Conservation (phyloP, 2,329 filamentous ascomycete genomes). For the Pleurostoma richardsiae region DNA sequence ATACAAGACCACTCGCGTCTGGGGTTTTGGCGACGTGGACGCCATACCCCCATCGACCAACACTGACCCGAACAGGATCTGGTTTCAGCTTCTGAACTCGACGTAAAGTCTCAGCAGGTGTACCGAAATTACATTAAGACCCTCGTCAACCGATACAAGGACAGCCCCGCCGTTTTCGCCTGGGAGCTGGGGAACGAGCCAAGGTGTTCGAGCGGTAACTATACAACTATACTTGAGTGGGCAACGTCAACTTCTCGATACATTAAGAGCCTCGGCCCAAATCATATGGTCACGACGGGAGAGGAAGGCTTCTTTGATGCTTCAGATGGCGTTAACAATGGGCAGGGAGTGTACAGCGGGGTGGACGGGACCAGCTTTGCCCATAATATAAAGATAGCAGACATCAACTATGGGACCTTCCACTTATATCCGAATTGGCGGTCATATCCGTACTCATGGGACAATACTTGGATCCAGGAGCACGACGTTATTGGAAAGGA, state of each 20-base stretch:
- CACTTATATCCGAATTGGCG: slow-evolving; percentile 50
- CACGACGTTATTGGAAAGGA: too few species aligned
- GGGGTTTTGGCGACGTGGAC: slow-evolving; percentile 49
- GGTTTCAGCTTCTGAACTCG: slow-evolving; percentile 31
- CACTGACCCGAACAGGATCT: slow-evolving; percentile 34
- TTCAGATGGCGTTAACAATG: slow-evolving; percentile 31
- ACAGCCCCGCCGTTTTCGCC: slow-evolving; percentile 42
- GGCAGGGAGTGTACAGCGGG: slow-evolving; percentile 25
- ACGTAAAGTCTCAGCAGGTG: slow-evolving; percentile 47
- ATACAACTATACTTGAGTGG: slow-evolving; percentile 53
- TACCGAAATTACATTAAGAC: slow-evolving; percentile 46
- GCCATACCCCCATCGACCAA: slow-evolving; percentile 16
- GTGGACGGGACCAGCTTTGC: slow-evolving; percentile 46
- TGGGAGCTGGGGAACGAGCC: slow-evolving; percentile 53
- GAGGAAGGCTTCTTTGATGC: slow-evolving; percentile 53
- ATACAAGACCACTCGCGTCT: slow-evolving; percentile 44
- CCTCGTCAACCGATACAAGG: slow-evolving; percentile 40
- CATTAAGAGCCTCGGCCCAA: slow-evolving; percentile 56
- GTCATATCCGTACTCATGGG: too few species aligned
- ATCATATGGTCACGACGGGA: slow-evolving; percentile 59
- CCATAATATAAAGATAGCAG: slow-evolving; percentile 42
- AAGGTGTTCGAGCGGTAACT: slow-evolving; percentile 52
- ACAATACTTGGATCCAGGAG: too few species aligned
- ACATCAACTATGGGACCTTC: slow-evolving; percentile 47
- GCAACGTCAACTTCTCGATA: slow-evolving; percentile 51